Conservation (phyloP, 2,329 filamentous ascomycete species). For the Exophiala lecanii-corni region DNA sequence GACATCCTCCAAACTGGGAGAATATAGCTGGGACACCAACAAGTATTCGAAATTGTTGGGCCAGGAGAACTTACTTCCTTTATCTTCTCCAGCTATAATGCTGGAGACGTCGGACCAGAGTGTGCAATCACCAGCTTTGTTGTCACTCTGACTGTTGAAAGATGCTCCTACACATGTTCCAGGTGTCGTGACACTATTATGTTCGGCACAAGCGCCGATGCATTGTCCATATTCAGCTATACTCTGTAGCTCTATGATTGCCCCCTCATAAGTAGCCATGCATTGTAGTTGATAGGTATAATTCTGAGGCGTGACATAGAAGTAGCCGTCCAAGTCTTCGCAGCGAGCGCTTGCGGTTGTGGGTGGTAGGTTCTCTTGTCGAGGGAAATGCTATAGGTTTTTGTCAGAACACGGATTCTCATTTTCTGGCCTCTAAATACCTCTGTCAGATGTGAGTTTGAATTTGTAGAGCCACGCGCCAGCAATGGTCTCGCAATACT, state of each 20-base stretch:
- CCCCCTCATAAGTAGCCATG: constrained; percentile 15
- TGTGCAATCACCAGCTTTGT: constrained; percentile 12
- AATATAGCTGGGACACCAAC: too few species aligned
- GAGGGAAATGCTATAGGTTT: constrained; percentile 6
- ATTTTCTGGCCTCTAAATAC: too few species aligned
- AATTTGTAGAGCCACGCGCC: too few species aligned
- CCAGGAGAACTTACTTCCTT: constrained; percentile 14
- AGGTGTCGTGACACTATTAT: constrained; percentile 10
- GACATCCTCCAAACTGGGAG: too few species aligned
- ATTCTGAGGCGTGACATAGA: constrained; percentile 16
- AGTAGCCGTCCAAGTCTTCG: constrained; percentile 18
- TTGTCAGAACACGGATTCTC: constrained; percentile 4
- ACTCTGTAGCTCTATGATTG: constrained; percentile 7
- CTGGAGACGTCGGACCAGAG: constrained; percentile 13
- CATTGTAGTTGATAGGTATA: constrained; percentile 23
- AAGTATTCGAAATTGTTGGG: too few species aligned
- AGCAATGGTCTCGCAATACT: too few species aligned
- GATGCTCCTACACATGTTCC: constrained; percentile 15
- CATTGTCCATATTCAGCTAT: constrained; percentile 11
- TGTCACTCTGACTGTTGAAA: constrained; percentile 14
- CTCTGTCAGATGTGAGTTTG: too few species aligned
- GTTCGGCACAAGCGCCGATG: constrained; percentile 14
- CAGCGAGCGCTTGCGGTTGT: constrained; percentile 14
- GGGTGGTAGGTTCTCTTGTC: constrained; percentile 12
- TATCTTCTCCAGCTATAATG: constrained; percentile 14